Base-by-base conservation (phyloP, 2,329 filamentous ascomycete species). In the Exophiala aquamarina region DNA sequence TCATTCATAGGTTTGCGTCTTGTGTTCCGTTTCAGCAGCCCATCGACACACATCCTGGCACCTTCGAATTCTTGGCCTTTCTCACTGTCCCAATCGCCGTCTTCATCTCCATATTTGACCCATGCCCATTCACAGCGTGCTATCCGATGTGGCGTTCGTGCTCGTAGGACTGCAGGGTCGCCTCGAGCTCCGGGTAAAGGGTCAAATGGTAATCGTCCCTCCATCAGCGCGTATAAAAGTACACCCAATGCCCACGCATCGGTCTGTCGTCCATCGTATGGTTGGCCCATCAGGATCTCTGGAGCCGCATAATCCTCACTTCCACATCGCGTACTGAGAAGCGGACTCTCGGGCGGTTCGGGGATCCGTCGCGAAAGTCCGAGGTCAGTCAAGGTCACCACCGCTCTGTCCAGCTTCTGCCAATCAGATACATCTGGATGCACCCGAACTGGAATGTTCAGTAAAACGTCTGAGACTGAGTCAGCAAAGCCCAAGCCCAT, bases 271-370 rank as follows among this genome's bases (percentile, higher is more conserved):
- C 93, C 93, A 64, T 97, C 91, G 64, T 98, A 98, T 6, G 89
- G 83, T 63, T 95, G 89, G 18, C 92, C 92, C 76, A 98, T 89
- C 44, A 98, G 85, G 36, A 98, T 90, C 66, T 98, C 93, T 0
- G 93, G 93, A 0, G 93, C 92, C 2, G 92, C 92, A 64, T 98
- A 98, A 69, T 98, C 93, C 69, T 97, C 93, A 32, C 88, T 95
- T 23, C 93, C 93, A 66, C 93, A 98, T 8, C 93, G 82, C 2
- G 92, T 97, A 52, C 88, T 88, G n/a, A 98, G 78, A 51, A 92
- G 85, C 57, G 94, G 89, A 42, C 89, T 89, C 53, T 89, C 85
- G 1, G 81, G 81, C 1, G 79, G 79, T 47, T 76, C 69, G 13
- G 89, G 82, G 31, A 97, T 88, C 28, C 87, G 84, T 44, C 92